Conservation (phyloP, 148 eudicot genomes). For the Rhododendron henanense region DNA sequence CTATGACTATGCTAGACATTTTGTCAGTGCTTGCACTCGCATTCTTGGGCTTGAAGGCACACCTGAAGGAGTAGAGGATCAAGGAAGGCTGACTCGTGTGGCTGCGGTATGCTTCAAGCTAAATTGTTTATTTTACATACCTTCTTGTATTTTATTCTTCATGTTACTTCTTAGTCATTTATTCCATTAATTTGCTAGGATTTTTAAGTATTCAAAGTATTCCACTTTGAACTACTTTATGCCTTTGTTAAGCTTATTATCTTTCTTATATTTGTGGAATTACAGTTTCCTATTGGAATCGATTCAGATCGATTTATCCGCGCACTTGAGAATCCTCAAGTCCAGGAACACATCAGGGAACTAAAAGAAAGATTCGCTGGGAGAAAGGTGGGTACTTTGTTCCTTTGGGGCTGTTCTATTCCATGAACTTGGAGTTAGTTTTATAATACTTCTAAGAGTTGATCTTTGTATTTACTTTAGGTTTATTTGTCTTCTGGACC, state of each 20-base stretch:
- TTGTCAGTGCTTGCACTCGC: constrained; percentile 98
- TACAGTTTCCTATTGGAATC: constrained; percentile 96
- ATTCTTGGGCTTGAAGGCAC: constrained; percentile 98
- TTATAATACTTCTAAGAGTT: background rate
- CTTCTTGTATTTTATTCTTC: constrained; percentile 10
- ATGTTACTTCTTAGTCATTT: background rate
- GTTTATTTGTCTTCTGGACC: background rate
- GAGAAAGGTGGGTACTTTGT: constrained; percentile 59
- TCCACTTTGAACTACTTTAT: background rate
- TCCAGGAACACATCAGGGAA: constrained; percentile 78
- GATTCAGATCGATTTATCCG: constrained; percentile 89
- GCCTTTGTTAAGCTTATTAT: constrained; percentile 9
- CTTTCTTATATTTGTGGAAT: constrained; percentile 17
- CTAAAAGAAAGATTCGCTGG: constrained; percentile 86
- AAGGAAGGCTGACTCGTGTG: constrained; percentile 92
- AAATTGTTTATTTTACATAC: background rate
- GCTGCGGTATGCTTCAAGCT: constrained; percentile 69
- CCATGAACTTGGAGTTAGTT: background rate
- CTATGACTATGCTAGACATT: constrained; percentile 96
- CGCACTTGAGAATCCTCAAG: constrained; percentile 69
- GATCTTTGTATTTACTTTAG: background rate
- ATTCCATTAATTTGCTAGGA: background rate
- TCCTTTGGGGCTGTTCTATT: constrained; percentile 1
- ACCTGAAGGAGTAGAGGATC: constrained; percentile 98
- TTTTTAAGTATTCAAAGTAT: background rate